Base-by-base conservation (phyloP, 2,329 filamentous ascomycete species). In the Aspergillus sp. region DNA sequence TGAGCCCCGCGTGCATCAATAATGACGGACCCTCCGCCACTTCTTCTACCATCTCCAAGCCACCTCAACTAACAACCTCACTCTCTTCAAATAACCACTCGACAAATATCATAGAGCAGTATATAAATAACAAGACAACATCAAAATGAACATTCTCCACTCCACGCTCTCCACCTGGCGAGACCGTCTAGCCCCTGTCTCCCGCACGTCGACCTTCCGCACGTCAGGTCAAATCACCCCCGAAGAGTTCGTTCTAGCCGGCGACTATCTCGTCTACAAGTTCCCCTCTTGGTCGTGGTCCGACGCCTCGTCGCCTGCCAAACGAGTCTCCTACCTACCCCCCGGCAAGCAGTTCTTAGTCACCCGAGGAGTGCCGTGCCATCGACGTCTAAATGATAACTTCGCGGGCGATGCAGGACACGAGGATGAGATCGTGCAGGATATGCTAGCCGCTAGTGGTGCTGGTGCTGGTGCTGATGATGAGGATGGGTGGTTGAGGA, bases 201-300 rank as follows among this genome's bases (percentile, higher is more conserved):
- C 82, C 49, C 84, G 94, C 68, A 94, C 82, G 44, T 97, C 91
- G 3, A 97, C 88, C 54, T 98, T 98, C 72, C 87, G 91, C 59
- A 79, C 81, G 60, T 95, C 90, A 4, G 93, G 93, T 55, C 87
- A 97, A 73, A 93, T 98, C 70, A 97, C 91, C 0, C 91, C 91
- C 12, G 91, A 96, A 63, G 93, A 98, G 76, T 98, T 98, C 69
- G 78, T 96, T 43, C 85, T 86, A 3, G 93, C 93, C 3, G 93
- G 93, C 59, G 93, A 98, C 73, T 98, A 97, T 67, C 82, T 98
- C 34, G 90, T 95, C 62, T 95, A 94, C 82, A 97, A 96, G 75
- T 98, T 98, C 72, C 93, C 91, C 6, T 94, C 91, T 48, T 98
- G 93, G 93, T 86, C 88, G 43, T 98, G 93, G 93, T 83, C 86